These are phyloP conservation scores for Punctularia strigosozonata DNA, from an alignment of 768 basidiomycete species.

Conservation along the genomic window DNA sequence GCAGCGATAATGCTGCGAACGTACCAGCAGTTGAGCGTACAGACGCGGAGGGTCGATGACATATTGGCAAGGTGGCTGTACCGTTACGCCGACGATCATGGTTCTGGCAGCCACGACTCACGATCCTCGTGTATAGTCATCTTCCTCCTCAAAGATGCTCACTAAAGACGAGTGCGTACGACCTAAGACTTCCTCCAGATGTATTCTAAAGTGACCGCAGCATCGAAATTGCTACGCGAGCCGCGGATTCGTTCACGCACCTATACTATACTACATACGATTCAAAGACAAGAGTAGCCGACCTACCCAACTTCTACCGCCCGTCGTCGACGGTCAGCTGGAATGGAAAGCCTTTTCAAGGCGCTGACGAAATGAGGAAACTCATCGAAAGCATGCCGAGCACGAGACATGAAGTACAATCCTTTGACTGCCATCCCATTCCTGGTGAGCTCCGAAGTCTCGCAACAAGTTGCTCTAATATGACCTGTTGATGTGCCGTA, in stretches of 20 bases:
- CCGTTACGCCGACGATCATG: no score
- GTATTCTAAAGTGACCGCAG: slow-evolving; percentile 24
- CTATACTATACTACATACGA: slow-evolving; percentile 79
- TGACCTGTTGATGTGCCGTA: slow-evolving; percentile 13
- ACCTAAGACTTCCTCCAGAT: no score
- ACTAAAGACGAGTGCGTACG: slow-evolving; percentile 24
- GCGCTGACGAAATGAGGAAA: slow-evolving; percentile 52
- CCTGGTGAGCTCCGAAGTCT: slow-evolving; percentile 37
- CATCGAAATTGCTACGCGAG: slow-evolving; percentile 76
- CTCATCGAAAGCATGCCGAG: slow-evolving; percentile 63
- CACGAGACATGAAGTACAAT: slow-evolving; percentile 78
- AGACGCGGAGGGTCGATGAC: slow-evolving; percentile 51
- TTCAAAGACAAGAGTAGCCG: slow-evolving; percentile 61
- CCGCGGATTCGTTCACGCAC: slow-evolving; percentile 74
- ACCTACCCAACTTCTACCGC: slow-evolving; percentile 76
- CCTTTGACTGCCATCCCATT: slow-evolving; percentile 85
- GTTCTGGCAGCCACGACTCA: no score
- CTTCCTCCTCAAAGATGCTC: no score
- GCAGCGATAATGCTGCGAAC: slow-evolving; percentile 5
- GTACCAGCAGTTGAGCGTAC: slow-evolving; percentile 76
- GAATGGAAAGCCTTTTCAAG: slow-evolving; percentile 78
- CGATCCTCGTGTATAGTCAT: no score
- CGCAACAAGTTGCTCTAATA: not conserved
- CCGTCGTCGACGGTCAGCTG: slow-evolving; percentile 65
- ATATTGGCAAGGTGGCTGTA: no score